Base-by-base conservation (phyloP, 352 stramenopile species). In the Pythium sp. region DNA sequence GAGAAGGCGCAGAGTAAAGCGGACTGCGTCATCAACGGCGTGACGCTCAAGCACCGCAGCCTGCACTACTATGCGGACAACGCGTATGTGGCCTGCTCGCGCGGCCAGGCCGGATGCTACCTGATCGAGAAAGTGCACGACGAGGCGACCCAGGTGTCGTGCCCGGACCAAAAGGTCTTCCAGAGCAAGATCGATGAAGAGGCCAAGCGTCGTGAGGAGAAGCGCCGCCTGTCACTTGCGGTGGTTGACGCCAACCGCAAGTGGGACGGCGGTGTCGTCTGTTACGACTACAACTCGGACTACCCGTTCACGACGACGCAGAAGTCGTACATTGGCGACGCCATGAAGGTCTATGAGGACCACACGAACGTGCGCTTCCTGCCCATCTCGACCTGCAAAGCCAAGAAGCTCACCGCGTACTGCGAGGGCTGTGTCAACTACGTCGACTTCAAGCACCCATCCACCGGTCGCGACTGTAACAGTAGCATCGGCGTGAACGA, bases 301-400 rank as follows among this genome's bases (percentile, higher is more conserved):
- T 91, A 89, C 67, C 79, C 82, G 53, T 93, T 93, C 72, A 82
- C 79, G 63, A 60, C 68, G 32, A 79, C 63, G 0, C 81, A 94
- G 55, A 76, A 72, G 67, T 69, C 71, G 6, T 86, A 82, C 65
- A 92, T 94, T 51, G 74, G 79, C 57, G 65, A 91, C 58, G 82
- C 82, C 22, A 94, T 94, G 86, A 66, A 65, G 60, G 81, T 82
- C 41, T 84, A 86, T 51, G 80, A 92, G 65, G 72, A 75, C 24
- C 74, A 77, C 67, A 93, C 86, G 8, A 93, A 91, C 67, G 78
- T 94, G 3, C 86, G 86, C 4, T 94, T 94, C 76, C 69, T 94
- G 32, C 76, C 79, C 1, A 75, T 77, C 9, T 67, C 43, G 18
- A 80, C 72, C 58, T 94, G 86, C 64, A 68, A 84, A 64, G 69